Base-by-base conservation (phyloP, 768 basidiomycete genomes). In the Pleurotus giganteus region DNA sequence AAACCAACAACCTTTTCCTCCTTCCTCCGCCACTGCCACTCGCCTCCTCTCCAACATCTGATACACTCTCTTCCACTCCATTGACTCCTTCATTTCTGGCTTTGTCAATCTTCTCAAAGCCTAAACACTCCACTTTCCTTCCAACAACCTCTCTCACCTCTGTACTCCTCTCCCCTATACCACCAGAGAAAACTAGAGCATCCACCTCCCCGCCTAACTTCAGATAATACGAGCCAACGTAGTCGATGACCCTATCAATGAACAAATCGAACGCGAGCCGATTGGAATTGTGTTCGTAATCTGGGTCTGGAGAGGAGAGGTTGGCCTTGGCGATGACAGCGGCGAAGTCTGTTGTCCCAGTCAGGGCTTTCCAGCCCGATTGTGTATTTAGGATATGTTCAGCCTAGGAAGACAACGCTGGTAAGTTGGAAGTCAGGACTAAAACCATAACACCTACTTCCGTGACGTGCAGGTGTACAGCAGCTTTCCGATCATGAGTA, bases 181-280 rank as follows among this genome's bases (percentile, higher is more conserved):
- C 93, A 2, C 94, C 93, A 0, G 89, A 79, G 66, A 95, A 94
- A 11, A 94, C 89, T 37, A 95, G 63, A 1, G 87, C 92, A 65
- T 94, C 88, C 9, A 94, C 80, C 23, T 74, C 57, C 13, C 81
- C 81, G 28, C 75, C 76, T 21, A 94, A 79, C 65, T 89, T 87
- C 60, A 91, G 71, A 60, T 86, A 82, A 66, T 92, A 94, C 44
- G 84, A 77, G 4, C 88, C 91, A 43, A 91, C 67, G 59, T 75
- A 92, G 61, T 85, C 78, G 53, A 90, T 62, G 44, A 95, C 76
- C 17, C 92, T 75, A 67, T 95, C 92, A 8, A 86, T 72, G 62
- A 94, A 83, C 29, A 94, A 67, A n/a, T 86, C 77, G 63, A 91
- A 93, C 9, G 92, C 91, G 5, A 94, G 74, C 29, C 75, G 71